Percentiles rank a stretch among this genome's conserved stretches.
Evolutionary conservation across 1,139 yeast genomes (phyloP).

Genomic region (Petasospora rhodanensis): DNA sequence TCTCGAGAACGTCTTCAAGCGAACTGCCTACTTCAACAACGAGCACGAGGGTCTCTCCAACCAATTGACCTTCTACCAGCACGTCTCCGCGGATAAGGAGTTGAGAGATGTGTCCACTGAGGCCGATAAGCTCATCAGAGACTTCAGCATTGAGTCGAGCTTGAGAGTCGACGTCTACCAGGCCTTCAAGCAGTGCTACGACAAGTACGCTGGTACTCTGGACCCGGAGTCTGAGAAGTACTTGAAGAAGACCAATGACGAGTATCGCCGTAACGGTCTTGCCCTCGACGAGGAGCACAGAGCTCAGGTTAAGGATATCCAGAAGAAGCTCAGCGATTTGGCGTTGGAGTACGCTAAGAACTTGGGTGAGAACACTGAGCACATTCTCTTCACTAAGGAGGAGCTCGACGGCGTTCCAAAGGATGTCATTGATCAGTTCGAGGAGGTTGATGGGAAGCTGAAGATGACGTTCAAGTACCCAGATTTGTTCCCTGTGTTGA

Average conservation of each 20-base stretch:
- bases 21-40: conserved; percentile 49
- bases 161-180: conserved; percentile 65
- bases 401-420: conserved; percentile 74
- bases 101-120: conserved; percentile 67
- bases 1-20: conserved; percentile 50
- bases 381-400: conserved; percentile 50
- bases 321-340: conserved; percentile 55
- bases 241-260: conserved; percentile 45
- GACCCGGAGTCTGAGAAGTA: not conserved
- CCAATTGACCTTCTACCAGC: conserved; percentile 61
- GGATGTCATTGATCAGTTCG: conserved; percentile 55
- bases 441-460: conserved; percentile 41
- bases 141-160: conserved; percentile 57
- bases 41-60: conserved; percentile 38
- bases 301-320: conserved; percentile 50
- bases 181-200: conserved; percentile 49
- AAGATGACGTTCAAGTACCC: conserved; percentile 81
- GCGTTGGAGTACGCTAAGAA: conserved; percentile 57
- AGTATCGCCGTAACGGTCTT: conserved; percentile 64
- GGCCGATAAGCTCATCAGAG: conserved; percentile 54
- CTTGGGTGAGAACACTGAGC: conserved; percentile 68
- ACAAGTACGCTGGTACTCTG: conserved; percentile 4
- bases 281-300: conserved; percentile 53
- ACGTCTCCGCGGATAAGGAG: conserved; percentile 58
- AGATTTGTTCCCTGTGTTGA: conserved; percentile 70